phyloP scores from a whole-genome alignment of 192 early-diverging fungal genomes.

The Gonapodya sp. region DNA sequence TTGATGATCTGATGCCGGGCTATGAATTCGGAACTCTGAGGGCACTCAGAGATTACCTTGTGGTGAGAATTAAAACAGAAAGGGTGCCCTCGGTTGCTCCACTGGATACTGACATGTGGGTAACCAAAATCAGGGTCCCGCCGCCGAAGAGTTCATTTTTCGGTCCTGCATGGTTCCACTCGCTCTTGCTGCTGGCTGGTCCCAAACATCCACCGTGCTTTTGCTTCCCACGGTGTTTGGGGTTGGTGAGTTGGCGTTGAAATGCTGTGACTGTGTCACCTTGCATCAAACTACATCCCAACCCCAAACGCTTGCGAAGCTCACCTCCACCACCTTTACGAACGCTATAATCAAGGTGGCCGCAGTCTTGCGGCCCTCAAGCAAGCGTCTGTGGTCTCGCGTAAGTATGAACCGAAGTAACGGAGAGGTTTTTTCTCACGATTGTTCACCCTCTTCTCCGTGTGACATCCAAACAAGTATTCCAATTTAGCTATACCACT shows the following conservation, averaged over 20 bases:
- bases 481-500: constrained; percentile 64
- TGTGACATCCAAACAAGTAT: constrained; percentile 20
- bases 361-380: constrained; percentile 25
- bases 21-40: constrained; percentile 18
- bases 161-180: constrained; percentile 56
- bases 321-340: constrained; percentile 60
- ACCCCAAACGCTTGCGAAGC: constrained; percentile 36
- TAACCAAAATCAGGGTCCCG: constrained; percentile 41
- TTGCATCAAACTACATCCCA: no score
- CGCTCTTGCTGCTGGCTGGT: constrained; percentile 27
- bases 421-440: constrained; percentile 10
- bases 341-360: constrained; percentile 34
- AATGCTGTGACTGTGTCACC: background rate
- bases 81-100: background rate
- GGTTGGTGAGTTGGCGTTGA: constrained; percentile 35
- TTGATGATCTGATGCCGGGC: constrained; percentile 24
- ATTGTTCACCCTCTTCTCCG: constrained; percentile 10
- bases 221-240: constrained; percentile 61
- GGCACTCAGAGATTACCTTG: constrained; percentile 32
- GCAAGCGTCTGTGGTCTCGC: constrained; percentile 17
- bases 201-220: constrained; percentile 32
- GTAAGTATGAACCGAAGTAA: background rate
- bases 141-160: constrained; percentile 68
- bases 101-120: background rate
- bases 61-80: constrained; percentile 34